Conservation (phyloP, 768 basidiomycete species). For the Phanerodontia chrysosporium region DNA sequence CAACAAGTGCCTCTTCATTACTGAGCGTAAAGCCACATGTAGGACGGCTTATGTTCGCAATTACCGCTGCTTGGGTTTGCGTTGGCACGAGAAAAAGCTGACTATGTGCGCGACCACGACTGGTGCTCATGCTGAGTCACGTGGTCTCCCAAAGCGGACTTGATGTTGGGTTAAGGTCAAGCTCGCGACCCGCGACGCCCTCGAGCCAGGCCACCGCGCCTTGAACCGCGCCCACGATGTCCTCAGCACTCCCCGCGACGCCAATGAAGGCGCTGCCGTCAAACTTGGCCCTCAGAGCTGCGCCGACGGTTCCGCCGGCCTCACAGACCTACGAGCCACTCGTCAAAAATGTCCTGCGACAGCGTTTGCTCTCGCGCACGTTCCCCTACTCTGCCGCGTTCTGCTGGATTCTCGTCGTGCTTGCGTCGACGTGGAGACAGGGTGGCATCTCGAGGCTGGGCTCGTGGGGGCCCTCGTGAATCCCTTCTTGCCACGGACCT, state of each 20-base stretch:
- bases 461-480: slow-evolving; percentile 35
- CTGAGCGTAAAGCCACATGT: too few species aligned
- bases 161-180: too few species aligned
- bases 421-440: slow-evolving; percentile 42
- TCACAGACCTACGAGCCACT: slow-evolving; percentile 61
- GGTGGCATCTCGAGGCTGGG: slow-evolving; percentile 31
- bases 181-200: too few species aligned
- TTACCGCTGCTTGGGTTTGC: too few species aligned
- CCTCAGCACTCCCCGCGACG: slow-evolving; percentile 16
- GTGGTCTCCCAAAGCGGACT: too few species aligned
- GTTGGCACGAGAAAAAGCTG: too few species aligned
- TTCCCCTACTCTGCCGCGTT: slow-evolving; percentile 47
- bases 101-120: too few species aligned
- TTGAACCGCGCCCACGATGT: neutral
- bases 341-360: slow-evolving; percentile 56
- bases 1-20: too few species aligned
- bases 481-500: slow-evolving; percentile 33
- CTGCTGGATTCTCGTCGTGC: slow-evolving; percentile 39
- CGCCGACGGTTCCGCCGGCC: slow-evolving; percentile 54
- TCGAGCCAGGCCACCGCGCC: too few species aligned
- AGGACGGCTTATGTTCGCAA: too few species aligned
- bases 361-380: slow-evolving; percentile 52
- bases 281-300: slow-evolving; percentile 37
- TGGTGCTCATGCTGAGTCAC: too few species aligned
- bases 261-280: slow-evolving; percentile 43